Base-by-base conservation (phyloP, 495 filamentous ascomycete genomes). In the Lindgomyces ingoldianus region DNA sequence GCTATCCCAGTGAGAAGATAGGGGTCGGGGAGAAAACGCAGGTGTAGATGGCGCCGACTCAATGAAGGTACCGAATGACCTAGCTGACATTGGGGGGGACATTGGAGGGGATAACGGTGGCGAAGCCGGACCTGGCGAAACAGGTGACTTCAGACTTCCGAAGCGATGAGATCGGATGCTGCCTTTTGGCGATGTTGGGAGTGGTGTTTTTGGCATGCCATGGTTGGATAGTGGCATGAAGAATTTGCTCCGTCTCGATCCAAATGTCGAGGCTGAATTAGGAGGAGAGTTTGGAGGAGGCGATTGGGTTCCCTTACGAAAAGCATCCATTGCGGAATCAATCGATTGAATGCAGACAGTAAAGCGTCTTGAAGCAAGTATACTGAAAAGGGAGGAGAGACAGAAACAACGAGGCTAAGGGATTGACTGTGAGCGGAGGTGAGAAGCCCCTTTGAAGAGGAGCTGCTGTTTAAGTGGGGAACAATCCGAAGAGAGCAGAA, bases 61-160 rank as follows among this genome's bases (percentile, higher is more conserved):
- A 47, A 62, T 66, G 22, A 70, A 65, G 3, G 67, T 70, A 22
- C 57, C 49, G 25, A 70, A 70, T 0, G 62, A 65, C 30, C 46
- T 52, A 0, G 67, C 62, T 0, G 67, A 70, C 57, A 70, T 55
- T 4, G 67, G 67, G 2, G 67, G 67, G 2, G 62, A 69, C 56
- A 64, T 64, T 25, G 51, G 33, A 47, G 54, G 21, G 16, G 19
- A 22, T 11, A 53, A 42, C 11, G 30, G 30, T 33, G 48, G 21
- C 12, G 16, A 2, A 18, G 54, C 18, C n/a, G 36, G n/a, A 3
- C 22, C 9, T 22, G 51, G 29, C 14, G 26, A 47, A n/a, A 12
- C 1, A 12, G 47, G 46, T 39, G 44, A 57, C 9, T 22, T 24
- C 18, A 61, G 26, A 21, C 18, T 39, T 27, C 27, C 30, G 44